phyloP scores from a whole-genome alignment of 148 eudicot species.

The Camellia lanceoleosa region DNA sequence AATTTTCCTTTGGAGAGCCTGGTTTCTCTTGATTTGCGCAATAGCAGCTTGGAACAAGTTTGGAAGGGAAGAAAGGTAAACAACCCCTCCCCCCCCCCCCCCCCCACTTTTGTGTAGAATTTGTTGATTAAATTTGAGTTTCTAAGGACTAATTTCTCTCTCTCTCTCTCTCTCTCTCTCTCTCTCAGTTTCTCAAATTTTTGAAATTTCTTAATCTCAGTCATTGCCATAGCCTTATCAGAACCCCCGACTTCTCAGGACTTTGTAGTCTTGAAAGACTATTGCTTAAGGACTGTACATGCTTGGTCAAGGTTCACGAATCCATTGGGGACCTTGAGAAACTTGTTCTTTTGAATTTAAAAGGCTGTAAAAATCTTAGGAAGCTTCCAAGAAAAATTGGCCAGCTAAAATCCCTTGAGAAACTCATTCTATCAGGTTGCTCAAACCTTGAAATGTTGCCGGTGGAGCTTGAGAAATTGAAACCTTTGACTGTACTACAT shows the following conservation, averaged over 20 bases:
- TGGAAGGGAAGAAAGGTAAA: slow-evolving; percentile 11
- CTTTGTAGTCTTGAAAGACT: slow-evolving; percentile 9
- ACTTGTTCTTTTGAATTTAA: slow-evolving; percentile 16
- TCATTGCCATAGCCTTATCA: slow-evolving; percentile 8
- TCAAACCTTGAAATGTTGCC: slow-evolving; percentile 17
- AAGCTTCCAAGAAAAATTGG: slow-evolving; percentile 15
- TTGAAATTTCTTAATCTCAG: slow-evolving; percentile 16
- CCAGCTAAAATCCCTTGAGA: slow-evolving; percentile 10
- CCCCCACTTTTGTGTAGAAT: background rate
- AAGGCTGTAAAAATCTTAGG: slow-evolving; percentile 18
- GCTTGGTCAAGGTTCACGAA: slow-evolving; percentile 9
- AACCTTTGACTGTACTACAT: slow-evolving; percentile 5
- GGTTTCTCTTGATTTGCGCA: slow-evolving; percentile 5
- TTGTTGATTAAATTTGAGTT: background rate
- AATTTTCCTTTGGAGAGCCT: slow-evolving; percentile 4
- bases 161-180: background rate
- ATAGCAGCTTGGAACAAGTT: slow-evolving; percentile 7
- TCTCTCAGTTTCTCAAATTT: background rate
- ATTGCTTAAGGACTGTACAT: slow-evolving; percentile 6
- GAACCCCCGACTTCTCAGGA: slow-evolving; percentile 14
- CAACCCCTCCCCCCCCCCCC: no score
- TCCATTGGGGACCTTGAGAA: slow-evolving; percentile 4
- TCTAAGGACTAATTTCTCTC: background rate
- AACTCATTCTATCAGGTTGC: slow-evolving; percentile 18
- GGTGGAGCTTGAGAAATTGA: background rate